Base-by-base conservation (phyloP, 2,329 filamentous ascomycete genomes). In the Cladosporium colombiae region DNA sequence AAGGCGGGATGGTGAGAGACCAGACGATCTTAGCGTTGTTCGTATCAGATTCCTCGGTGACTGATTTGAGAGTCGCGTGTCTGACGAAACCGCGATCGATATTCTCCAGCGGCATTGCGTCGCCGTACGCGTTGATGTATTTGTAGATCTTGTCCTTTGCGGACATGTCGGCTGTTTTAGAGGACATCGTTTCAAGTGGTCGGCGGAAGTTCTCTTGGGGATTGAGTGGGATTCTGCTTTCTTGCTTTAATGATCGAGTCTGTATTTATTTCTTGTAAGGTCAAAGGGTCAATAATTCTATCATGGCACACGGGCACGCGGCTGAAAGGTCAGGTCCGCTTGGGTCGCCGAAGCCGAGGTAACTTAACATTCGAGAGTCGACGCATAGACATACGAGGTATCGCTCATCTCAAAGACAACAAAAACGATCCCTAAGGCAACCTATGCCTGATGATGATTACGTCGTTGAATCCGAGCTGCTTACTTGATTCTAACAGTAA, bases 61-160 rank as follows among this genome's bases (percentile, higher is more conserved):
- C 61, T 4, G 61, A 63, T 11, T 52, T 56, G 21, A 63, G 33
- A 6, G 44, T 27, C 35, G 49, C 33, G 3, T 55, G 50, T 6
- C 61, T 52, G 23, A 63, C 40, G 35, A 63, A 63, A 23, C 50
- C 29, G 35, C 50, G 21, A 25, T 63, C 61, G 49, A 63, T 40
- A 50, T 63, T 63, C 6, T 63, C 21, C 6, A 52, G 61, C 5
- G 50, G 50, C 50, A 56, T 55, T n/a, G 33, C 27, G 25, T 21
- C 61, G 14, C 23, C 61, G 50, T 63, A 55, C 10, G 35, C 11
- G 16, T 10, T 5, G 7, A 46, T n/a, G 35, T 23, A 56, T 16
- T n/a, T 46, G 5, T 37, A 25, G 50, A 63, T 63, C 14, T 46
- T 56, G n/a, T 37, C 50, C 25, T 50, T 50, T 5, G 31, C 25